These are phyloP conservation scores for Trifolium repens DNA, from an alignment of 306 rosid genomes.

Conservation along the genomic window DNA sequence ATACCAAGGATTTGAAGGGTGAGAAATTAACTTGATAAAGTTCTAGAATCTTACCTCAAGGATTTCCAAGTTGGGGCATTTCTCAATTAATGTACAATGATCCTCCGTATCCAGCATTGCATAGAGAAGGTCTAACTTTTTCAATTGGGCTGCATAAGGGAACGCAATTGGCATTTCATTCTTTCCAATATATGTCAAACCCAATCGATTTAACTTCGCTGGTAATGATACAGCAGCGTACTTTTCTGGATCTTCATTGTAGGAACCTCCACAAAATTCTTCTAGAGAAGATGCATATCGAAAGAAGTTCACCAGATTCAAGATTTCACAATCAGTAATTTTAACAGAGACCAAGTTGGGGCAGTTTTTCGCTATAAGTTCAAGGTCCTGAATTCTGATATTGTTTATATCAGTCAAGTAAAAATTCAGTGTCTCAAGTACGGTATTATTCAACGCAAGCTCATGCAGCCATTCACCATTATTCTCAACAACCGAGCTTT, in stretches of 20 bases:
- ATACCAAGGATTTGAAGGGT: constrained; percentile 20
- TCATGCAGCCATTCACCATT: constrained; percentile 89
- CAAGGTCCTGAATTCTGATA: constrained; percentile 74
- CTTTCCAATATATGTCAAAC: constrained; percentile 77
- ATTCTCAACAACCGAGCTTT: constrained; percentile 63
- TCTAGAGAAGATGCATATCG: constrained; percentile 64
- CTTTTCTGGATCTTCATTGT: constrained; percentile 59
- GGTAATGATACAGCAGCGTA: constrained; percentile 67
- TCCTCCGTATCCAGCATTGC: constrained; percentile 90
- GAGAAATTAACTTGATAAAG: constrained; percentile 8
- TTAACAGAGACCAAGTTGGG: constrained; percentile 76
- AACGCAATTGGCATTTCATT: constrained; percentile 76
- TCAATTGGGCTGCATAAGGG: constrained; percentile 71
- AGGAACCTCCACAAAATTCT: constrained; percentile 91
- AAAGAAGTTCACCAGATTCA: constrained; percentile 73
- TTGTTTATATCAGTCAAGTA: constrained; percentile 73
- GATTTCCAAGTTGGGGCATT: constrained; percentile 86
- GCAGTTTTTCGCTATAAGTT: constrained; percentile 82
- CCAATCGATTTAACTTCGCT: constrained; percentile 63
- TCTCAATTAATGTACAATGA: constrained; percentile 80
- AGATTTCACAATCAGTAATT: constrained; percentile 75
- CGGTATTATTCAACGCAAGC: constrained; percentile 85
- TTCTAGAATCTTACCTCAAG: constrained; percentile 67
- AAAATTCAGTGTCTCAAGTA: constrained; percentile 81
- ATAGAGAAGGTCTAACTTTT: constrained; percentile 84